These are phyloP conservation scores for Solioccasus polychromus DNA, from an alignment of 768 basidiomycete species.

Conservation along the genomic window DNA sequence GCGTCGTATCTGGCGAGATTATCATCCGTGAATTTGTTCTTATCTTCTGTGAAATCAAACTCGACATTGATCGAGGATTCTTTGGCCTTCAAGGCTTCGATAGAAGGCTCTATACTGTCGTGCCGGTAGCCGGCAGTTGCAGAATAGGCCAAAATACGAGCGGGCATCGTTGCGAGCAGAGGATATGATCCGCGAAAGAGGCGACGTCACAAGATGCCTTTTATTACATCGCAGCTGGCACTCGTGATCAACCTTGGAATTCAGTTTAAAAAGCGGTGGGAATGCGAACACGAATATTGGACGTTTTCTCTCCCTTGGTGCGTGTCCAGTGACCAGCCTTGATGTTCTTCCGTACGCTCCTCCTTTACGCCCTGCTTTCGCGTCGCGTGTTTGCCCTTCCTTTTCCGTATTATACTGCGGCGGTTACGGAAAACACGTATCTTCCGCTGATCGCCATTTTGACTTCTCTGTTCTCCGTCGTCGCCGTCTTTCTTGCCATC, in stretches of 20 bases:
- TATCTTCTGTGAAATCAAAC: conserved; percentile 68
- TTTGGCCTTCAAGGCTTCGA: conserved; percentile 48
- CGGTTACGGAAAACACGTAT: conserved; percentile 2
- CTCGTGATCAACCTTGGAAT: conserved; percentile 16
- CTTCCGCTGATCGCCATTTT: conserved; percentile 12
- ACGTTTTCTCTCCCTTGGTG: neutral
- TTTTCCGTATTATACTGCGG: neutral
- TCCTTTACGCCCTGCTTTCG: neutral
- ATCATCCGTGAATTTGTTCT: conserved; percentile 49
- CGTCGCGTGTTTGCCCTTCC: conserved; percentile 15
- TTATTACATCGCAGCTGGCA: too few relatives aligned
- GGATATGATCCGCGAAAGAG: neutral
- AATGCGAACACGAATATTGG: conserved; percentile 10
- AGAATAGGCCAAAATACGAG: conserved; percentile 56
- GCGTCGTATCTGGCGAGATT: conserved; percentile 59
- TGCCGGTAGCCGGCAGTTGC: conserved; percentile 64
- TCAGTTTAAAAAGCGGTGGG: conserved; percentile 3
- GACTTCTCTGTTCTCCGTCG: conserved; percentile 16
- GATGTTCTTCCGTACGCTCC: conserved; percentile 1
- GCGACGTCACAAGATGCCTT: neutral
- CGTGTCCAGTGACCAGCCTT: conserved; percentile 2
- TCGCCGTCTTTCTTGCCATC: conserved; percentile 14
- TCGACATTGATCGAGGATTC: conserved; percentile 45
- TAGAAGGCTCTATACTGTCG: conserved; percentile 73
- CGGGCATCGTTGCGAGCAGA: conserved; percentile 17